Evolutionary conservation across 2,329 filamentous ascomycete species (phyloP).

Genomic region (Penicillium frequentans): DNA sequence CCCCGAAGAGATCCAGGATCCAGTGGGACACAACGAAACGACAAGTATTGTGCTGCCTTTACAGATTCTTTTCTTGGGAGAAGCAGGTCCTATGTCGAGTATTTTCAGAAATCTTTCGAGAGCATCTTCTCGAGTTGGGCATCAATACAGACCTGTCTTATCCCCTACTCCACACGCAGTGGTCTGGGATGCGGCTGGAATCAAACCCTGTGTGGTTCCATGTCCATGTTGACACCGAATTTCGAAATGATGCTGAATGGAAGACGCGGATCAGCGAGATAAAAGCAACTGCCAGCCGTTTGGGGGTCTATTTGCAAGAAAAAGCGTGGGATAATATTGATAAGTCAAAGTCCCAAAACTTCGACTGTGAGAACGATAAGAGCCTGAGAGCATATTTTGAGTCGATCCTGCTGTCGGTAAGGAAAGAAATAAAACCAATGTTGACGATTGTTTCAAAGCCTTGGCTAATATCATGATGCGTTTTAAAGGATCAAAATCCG

Average conservation of each 20-base stretch:
- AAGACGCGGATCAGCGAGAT: slow-evolving; percentile 11
- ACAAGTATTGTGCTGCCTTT: slow-evolving; percentile 26
- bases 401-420: background rate
- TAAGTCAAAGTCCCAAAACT: background rate
- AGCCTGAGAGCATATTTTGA: background rate
- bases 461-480: background rate
- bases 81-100: slow-evolving; percentile 15
- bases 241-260: slow-evolving; percentile 17
- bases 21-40: background rate
- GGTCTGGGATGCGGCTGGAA: slow-evolving; percentile 16
- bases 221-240: slow-evolving; percentile 23
- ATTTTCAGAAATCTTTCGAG: slow-evolving; percentile 29
- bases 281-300: slow-evolving; percentile 2
- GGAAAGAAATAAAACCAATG: background rate
- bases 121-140: slow-evolving; percentile 18
- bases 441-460: background rate
- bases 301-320: slow-evolving; percentile 5
- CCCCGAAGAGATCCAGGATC: background rate
- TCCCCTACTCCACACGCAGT: slow-evolving; percentile 20
- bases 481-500: background rate
- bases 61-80: slow-evolving; percentile 22
- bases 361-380: background rate
- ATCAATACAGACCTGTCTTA: slow-evolving; percentile 14
- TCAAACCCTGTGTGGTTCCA: slow-evolving; percentile 22
- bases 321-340: background rate